Evolutionary conservation across 768 basidiomycete species (phyloP).

Genomic region (Polyporus arcularius): DNA sequence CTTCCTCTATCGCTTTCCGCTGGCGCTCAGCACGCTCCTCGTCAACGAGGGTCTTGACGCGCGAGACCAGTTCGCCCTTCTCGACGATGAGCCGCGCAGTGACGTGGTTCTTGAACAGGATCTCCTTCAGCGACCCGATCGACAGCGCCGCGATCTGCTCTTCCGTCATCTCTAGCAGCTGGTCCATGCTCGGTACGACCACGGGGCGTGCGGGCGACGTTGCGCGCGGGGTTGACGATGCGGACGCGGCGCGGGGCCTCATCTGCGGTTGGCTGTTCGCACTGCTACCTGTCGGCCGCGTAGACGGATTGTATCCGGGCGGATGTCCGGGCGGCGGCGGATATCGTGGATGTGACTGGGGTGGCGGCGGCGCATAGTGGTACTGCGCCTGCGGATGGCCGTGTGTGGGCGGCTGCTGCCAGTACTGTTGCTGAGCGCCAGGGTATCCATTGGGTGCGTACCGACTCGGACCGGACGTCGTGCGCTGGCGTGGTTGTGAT

Average conservation of each 20-base stretch:
- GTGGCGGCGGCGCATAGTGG: not conserved
- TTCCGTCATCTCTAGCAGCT: conserved; percentile 62
- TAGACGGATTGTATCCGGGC: conserved; percentile 9
- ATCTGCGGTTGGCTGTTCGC: conserved; percentile 24
- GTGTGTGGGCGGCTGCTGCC: conserved; percentile 2
- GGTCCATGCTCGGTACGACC: conserved; percentile 59
- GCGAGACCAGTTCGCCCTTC: conserved; percentile 80
- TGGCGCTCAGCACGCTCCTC: conserved; percentile 36
- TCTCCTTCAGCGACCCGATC: conserved; percentile 71
- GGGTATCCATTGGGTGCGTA: conserved; percentile 66
- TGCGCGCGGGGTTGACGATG: conserved; percentile 18
- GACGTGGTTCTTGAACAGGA: conserved; percentile 80
- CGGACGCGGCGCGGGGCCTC: conserved; percentile 43
- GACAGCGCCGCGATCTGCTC: conserved; percentile 62
- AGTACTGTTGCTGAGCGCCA: conserved; percentile 29
- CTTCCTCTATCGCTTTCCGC: conserved; percentile 30
- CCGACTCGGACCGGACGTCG: conserved; percentile 32
- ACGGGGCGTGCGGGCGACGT: conserved; percentile 28
- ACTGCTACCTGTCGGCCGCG: conserved; percentile 16
- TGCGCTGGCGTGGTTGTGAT: conserved; percentile 27
- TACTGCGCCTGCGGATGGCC: not conserved
- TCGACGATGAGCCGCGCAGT: conserved; percentile 72
- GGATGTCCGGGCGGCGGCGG: conserved; percentile 14
- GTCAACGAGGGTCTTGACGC: conserved; percentile 63
- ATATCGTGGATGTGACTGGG: not conserved